Evolutionary conservation across 176 grass and related monocot genomes (phyloP).

Genomic region (Carex kokanica): DNA sequence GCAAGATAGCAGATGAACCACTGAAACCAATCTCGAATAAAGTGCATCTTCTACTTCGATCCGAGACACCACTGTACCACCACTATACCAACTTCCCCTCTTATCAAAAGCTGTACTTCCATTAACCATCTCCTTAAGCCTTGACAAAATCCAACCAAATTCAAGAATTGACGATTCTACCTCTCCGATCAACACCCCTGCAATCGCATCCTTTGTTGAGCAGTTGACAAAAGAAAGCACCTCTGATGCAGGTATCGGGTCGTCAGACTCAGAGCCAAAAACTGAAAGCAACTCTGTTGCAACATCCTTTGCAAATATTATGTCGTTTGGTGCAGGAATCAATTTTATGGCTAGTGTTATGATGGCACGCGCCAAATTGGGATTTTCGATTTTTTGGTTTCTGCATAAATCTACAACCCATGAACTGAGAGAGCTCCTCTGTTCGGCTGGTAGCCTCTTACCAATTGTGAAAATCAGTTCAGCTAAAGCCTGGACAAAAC

Average conservation of each 20-base stretch:
- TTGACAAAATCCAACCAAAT: constrained; percentile 60
- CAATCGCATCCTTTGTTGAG: constrained; percentile 59
- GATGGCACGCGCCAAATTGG: constrained; percentile 41
- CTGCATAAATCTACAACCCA: constrained; percentile 45
- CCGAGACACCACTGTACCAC: constrained; percentile 43
- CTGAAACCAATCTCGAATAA: constrained; percentile 56
- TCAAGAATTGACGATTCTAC: constrained; percentile 67
- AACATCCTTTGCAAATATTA: constrained; percentile 55
- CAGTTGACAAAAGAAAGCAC: constrained; percentile 53
- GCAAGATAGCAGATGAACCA: constrained; percentile 57
- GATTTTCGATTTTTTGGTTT: constrained; percentile 42
- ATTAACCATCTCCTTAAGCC: constrained; percentile 56
- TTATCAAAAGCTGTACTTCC: constrained; percentile 34
- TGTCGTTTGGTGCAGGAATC: constrained; percentile 49
- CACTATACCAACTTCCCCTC: constrained; percentile 33
- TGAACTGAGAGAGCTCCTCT: constrained; percentile 50
- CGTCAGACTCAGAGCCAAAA: constrained; percentile 41
- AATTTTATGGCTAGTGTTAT: constrained; percentile 52
- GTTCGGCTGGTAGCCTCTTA: constrained; percentile 48
- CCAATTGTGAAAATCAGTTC: constrained; percentile 57
- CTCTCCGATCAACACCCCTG: constrained; percentile 49
- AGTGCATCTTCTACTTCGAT: constrained; percentile 66
- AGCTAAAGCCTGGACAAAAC: constrained; percentile 55
- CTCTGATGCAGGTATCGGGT: constrained; percentile 40
- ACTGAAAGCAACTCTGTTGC: constrained; percentile 43